Evolutionary conservation across 352 stramenopile genomes (phyloP), one percentile per base, ranked within the genome.

Genomic region (Elongisporangium prolatum): DNA sequence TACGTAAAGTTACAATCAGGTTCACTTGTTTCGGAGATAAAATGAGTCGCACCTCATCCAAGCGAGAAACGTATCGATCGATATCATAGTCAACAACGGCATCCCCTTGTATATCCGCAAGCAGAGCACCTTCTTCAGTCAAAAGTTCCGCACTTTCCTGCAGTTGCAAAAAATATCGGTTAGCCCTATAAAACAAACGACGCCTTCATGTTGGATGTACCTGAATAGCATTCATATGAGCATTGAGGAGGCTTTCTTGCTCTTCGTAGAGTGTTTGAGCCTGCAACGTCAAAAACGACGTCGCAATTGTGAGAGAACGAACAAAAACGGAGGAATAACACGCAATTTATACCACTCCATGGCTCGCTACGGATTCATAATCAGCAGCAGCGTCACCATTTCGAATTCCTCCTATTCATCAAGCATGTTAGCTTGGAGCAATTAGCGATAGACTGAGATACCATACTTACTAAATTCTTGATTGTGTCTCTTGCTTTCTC

Each of bases 71-170:
- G 71, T 98, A 98, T 34, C 87, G 77, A 64, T 99, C 96, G 53
- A 99, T 97, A 68, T 98, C 90, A 60, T 98, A 96, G 63, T 99
- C 92, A 9, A 87, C 72, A 13, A 95, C 85, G 52, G 60, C 72
- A 34, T 98, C 92, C 20, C 86, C 88, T 68, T 94, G 86, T 57
- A 96, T 91, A 17, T 89, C 74, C 49, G 86, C 83, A 11, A 96
- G 63, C 54, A 97, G 67, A 20, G 80, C 73, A 10, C 96, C 95
- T 88, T 99, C 97, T 61, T 98, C 91, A 1, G 95, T 98, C 13
- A 99, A 70, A 18, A 99, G 78, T 68, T 99, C 93, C 0, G 97
- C 97, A 60, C 97, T 98, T 72, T 98, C 93, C 78, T 98, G 67
- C 14, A 74, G 54, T 18, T 6, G 4, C 17, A 24, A 8, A 21